These are phyloP conservation scores for Cladosporium austrohemisphaericum DNA, from an alignment of 2,329 filamentous ascomycete species.

Conservation along the genomic window DNA sequence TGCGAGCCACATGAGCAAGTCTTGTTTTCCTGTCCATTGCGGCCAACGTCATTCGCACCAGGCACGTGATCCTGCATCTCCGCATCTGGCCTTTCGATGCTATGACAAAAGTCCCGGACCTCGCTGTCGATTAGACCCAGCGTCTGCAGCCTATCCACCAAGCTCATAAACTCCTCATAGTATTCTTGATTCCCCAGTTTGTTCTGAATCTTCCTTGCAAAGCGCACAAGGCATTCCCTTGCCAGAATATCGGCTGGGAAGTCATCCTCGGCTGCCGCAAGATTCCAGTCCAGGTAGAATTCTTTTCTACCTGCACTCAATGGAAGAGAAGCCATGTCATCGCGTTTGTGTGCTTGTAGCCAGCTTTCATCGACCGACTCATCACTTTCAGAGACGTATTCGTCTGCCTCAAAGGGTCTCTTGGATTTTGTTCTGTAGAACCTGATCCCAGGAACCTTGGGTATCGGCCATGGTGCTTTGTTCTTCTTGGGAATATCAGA, in stretches of 20 bases:
- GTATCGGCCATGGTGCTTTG: slow-evolving; percentile 31
- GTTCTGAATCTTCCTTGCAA: slow-evolving; percentile 28
- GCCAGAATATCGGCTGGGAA: slow-evolving; percentile 33
- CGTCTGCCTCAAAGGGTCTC: slow-evolving; percentile 35
- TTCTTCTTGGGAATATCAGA: slow-evolving; percentile 5
- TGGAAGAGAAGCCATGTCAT: slow-evolving; percentile 24
- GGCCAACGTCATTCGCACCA: background rate
- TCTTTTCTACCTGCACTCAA: slow-evolving; percentile 25
- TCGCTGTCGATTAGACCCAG: slow-evolving; percentile 17
- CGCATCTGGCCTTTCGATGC: background rate
- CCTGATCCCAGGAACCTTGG: slow-evolving; percentile 33
- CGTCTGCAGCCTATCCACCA: slow-evolving; percentile 27
- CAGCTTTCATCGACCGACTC: slow-evolving; percentile 40
- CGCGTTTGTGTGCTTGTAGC: slow-evolving; percentile 33
- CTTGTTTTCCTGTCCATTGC: background rate
- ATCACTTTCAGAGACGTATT: slow-evolving; percentile 42
- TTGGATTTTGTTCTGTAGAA: slow-evolving; percentile 42
- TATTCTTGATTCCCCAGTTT: slow-evolving; percentile 26
- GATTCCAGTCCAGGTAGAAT: slow-evolving; percentile 38
- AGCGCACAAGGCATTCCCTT: slow-evolving; percentile 39
- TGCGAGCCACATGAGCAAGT: slow-evolving; percentile 21
- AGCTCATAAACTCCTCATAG: slow-evolving; percentile 33
- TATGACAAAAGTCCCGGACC: background rate
- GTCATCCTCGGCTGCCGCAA: slow-evolving; percentile 36
- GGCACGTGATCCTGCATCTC: background rate